Evolutionary conservation across 106 monocot species (phyloP), one percentile per base, ranked within the genome.

Genomic region (Dactylorhiza incarnata): DNA sequence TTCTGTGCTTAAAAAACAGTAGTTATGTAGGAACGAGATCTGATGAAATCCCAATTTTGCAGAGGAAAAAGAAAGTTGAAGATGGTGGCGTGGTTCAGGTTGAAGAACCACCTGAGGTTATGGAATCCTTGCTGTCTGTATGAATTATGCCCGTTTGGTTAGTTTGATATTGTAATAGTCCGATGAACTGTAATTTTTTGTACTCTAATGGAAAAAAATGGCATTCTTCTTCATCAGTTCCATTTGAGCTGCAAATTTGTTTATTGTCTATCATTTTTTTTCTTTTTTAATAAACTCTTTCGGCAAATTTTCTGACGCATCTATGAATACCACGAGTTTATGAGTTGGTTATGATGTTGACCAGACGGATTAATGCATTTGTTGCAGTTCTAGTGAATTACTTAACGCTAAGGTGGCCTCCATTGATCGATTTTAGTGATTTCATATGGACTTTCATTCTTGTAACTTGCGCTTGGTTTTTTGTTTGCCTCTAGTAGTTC

Each of bases 1-100:
- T 65, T 9, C 14, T 65, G 12, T 10, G 2, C 24, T 65, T 25
- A 3, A 61, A 52, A 52, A 5, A 52, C 52, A 9, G 15, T 11
- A 52, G 15, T 3, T 5, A 6, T 15, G 24, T 29, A 10, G 65
- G 12, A 65, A 26, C 13, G 29, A 26, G 65, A 65, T 65, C 65
- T 65, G 65, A 65, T 24, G 65, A 29, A 65, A 65, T 72, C 22
- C 22, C 0, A 16, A 49, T 49, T 72, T 72, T 72, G 72, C 72
- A 72, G 72, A 49, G 72, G 72, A 48, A 10, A 48, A 23, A 45
- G 48, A 2, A 4, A 49, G 19, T 12, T 70, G 69, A 70, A 45
- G 14, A 15, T 19, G 43, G 69, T 25, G 25, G n/a, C 45, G 43
- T 25, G 3, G n/a, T n/a, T 46, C 25, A 2, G 37, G 45, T 46